These are phyloP conservation scores for Xerocomus brunneocitrinus DNA, from an alignment of 768 basidiomycete genomes.

Conservation along the genomic window DNA sequence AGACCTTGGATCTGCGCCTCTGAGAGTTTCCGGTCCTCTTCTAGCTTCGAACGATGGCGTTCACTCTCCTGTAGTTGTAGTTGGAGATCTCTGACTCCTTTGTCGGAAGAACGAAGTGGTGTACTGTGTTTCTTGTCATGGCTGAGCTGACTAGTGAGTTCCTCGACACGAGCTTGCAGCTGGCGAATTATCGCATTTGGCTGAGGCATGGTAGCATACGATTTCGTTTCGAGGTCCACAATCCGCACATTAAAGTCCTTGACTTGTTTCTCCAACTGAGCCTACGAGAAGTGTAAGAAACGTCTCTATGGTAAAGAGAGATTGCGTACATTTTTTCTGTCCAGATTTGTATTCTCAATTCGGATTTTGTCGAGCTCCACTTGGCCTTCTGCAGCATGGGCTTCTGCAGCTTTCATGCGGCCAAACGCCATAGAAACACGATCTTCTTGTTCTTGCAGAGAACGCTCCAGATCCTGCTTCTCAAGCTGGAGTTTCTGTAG, in stretches of 20 bases:
- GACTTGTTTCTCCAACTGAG: constrained; percentile 77
- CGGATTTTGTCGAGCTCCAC: constrained; percentile 70
- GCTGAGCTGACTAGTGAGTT: constrained; percentile 48
- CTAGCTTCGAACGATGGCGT: constrained; percentile 54
- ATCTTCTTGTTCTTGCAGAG: constrained; percentile 75
- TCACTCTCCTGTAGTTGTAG: constrained; percentile 58
- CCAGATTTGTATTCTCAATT: constrained; percentile 78
- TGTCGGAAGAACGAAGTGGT: constrained; percentile 41
- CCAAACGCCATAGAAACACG: constrained; percentile 67
- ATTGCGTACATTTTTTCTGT: constrained; percentile 62
- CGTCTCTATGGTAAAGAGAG: background rate
- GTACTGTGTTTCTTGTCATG: constrained; percentile 38
- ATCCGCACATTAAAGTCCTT: constrained; percentile 82
- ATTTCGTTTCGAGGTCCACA: constrained; percentile 77
- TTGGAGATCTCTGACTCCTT: constrained; percentile 48
- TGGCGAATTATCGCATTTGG: constrained; percentile 52
- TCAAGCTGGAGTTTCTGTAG: constrained; percentile 70
- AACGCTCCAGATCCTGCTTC: constrained; percentile 78
- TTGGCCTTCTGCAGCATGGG: constrained; percentile 70
- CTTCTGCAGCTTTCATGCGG: constrained; percentile 78
- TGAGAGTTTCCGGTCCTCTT: constrained; percentile 59
- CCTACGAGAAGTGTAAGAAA: constrained; percentile 39
- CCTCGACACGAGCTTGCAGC: constrained; percentile 67
- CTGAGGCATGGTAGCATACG: constrained; percentile 62
- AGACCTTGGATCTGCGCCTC: constrained; percentile 55